Base-by-base conservation (phyloP, 441 rosid species). In the Croton laevigatus region DNA sequence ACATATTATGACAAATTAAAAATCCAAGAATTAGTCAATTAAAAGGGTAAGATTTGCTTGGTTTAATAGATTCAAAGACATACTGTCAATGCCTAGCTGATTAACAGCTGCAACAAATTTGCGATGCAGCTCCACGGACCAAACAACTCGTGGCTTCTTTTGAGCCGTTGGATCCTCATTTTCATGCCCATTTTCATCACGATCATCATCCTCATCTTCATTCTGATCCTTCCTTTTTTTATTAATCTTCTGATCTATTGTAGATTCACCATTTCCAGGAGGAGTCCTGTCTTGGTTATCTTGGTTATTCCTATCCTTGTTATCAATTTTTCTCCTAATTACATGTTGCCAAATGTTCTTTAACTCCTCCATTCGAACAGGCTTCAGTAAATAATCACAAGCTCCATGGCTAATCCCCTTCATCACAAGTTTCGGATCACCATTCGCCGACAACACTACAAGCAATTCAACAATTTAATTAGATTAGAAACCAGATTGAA, bases 331-430 rank as follows among this genome's bases (percentile, higher is more conserved):
- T 76, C 79, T 91, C 85, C 96, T 85, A 34, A 94, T 79, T 8
- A 95, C 97, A 76, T 92, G 99, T 63, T 91, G 99, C 99, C 97
- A 95, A 58, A 95, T 93, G 82, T 89, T 93, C 68, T 76, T 79
- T 54, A 95, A 86, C 85, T 95, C 99, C 87, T 95, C 91, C 6
- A 91, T 83, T 10, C 92, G 78, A 74, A 89, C 90, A 53, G 98
- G 98, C 78, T 95, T 95, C 72, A 91, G 75, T 68, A 95, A 76
- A 77, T 95, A 95, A 73, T 95, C 98, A 62, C 87, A 84, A 6
- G 99, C 99, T 10, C 99, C 98, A 73, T 93, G 98, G 32, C 80
- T 75, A 55, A 95, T 84, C 69, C 99, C 99, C 79, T 93, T 95
- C 95, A 88, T 88, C 32, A 95, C 97, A 55, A 88, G 91, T 75